Conservation (phyloP, 257 asterid species). For the Solanum paucissectum region DNA sequence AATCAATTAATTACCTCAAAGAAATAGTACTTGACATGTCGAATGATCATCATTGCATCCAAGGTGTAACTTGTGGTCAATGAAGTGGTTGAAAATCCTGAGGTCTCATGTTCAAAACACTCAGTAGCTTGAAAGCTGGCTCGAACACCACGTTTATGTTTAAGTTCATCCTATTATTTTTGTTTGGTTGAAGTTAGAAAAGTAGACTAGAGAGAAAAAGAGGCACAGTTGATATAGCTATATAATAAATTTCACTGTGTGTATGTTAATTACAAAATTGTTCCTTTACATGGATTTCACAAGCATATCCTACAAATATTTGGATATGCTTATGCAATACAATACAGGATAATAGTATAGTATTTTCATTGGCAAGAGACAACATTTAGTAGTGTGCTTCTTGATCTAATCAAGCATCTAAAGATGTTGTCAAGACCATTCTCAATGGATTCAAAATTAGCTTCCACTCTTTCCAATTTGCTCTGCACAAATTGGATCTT, state of each 20-base stretch:
- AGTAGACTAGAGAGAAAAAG: neutral
- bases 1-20: neutral
- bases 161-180: neutral
- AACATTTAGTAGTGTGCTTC: neutral
- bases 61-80: neutral
- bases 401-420: neutral
- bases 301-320: neutral
- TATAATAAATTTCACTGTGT: neutral
- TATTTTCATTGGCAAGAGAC: neutral
- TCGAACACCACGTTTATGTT: no score
- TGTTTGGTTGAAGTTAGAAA: neutral
- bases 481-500: neutral
- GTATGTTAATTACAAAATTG: neutral
- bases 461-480: neutral
- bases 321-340: neutral
- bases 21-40: neutral
- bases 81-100: no score
- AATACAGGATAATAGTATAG: neutral
- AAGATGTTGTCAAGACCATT: neutral
- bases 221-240: neutral
- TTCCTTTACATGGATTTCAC: neutral
- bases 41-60: no score
- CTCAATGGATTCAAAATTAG: slow-evolving; percentile 2
- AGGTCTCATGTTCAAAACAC: no score
- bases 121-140: no score